Evolutionary conservation across 805 yeast genomes (phyloP), one percentile per base, ranked within the genome.

Genomic region (Candida michaelii): DNA sequence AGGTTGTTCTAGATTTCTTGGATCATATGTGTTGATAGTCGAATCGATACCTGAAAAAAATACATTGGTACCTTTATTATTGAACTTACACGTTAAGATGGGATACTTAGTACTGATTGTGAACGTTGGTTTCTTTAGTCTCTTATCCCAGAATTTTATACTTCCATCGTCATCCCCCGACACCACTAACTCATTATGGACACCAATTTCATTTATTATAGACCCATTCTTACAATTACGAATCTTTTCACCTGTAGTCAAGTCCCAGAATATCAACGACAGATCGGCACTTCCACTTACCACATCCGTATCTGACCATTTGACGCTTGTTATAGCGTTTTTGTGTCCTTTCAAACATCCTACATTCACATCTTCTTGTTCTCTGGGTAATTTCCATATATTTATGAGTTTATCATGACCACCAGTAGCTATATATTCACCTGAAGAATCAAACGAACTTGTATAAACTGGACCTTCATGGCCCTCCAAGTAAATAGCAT

Each of bases 1-100:
- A 0, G 76, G 71, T 5, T 51, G 44, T 1, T 63, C 61, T 4
- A 65, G 43, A 3, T 66, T 58, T 41, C 88, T 60, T 6, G 77
- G 37, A 53, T 87, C 95, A 63, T 75, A 82, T 2, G 80, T 82
- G 31, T 64, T 55, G 0, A 87, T 71, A 0, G 69, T 63, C 1
- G 88, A 83, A 48, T 87, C 91, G 2, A 87, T 75, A 0, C 95
- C 95, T 0, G 83, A 66, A 4, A 79, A 69, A 50, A 69, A 86
- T 3, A 83, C 51, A 11, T 65, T 59, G 12, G 62, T 58, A 1
- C 76, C 80, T 31, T 60, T 59, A 2, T 56, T 52, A 47, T 62
- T 66, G 12, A 64, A 55, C 5, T 61, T 52, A 51, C 71, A 45
- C 0, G 86, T 67, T 15, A 85, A 59, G 1, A 86, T 51, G 0